phyloP scores from a whole-genome alignment of 1,139 yeast genomes.

The Candida sanyaensis region DNA sequence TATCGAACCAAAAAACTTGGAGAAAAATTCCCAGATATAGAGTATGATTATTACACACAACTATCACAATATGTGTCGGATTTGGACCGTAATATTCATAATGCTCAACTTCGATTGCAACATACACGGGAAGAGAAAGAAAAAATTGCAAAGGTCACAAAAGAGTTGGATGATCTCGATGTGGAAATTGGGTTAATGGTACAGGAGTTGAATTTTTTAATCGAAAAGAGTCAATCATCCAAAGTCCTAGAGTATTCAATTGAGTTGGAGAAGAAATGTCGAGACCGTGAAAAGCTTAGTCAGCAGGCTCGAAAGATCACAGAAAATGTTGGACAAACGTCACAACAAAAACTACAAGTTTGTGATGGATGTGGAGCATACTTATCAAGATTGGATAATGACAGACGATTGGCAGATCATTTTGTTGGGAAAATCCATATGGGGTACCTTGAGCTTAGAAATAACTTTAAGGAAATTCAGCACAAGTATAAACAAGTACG shows the following conservation, averaged over 20 bases:
- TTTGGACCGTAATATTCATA: slow-evolving; percentile 64
- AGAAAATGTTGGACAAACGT: slow-evolving; percentile 80
- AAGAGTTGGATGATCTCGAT: slow-evolving; percentile 68
- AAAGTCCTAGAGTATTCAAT: slow-evolving; percentile 53
- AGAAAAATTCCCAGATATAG: slow-evolving; percentile 65
- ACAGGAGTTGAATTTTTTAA: slow-evolving; percentile 66
- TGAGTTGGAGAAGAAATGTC: slow-evolving; percentile 44
- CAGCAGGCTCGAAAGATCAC: slow-evolving; percentile 59
- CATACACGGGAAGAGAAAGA: slow-evolving; percentile 78
- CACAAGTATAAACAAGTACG: slow-evolving; percentile 18
- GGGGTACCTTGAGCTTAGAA: slow-evolving; percentile 77
- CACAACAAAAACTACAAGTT: slow-evolving; percentile 88
- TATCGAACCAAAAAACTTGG: slow-evolving; percentile 55
- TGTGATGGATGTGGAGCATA: slow-evolving; percentile 94
- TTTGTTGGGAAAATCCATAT: slow-evolving; percentile 86
- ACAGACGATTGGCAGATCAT: slow-evolving; percentile 88
- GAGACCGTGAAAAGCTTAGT: slow-evolving; percentile 50
- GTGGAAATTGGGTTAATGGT: slow-evolving; percentile 66
- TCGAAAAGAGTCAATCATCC: slow-evolving; percentile 50
- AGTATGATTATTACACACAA: slow-evolving; percentile 62
- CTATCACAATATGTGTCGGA: slow-evolving; percentile 60
- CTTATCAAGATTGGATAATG: slow-evolving; percentile 83
- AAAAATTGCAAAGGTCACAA: slow-evolving; percentile 61
- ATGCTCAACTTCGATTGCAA: slow-evolving; percentile 69
- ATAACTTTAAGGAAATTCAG: slow-evolving; percentile 53